phyloP scores from a whole-genome alignment of 768 basidiomycete species.

The Cystofilobasidium bisporidii region DNA sequence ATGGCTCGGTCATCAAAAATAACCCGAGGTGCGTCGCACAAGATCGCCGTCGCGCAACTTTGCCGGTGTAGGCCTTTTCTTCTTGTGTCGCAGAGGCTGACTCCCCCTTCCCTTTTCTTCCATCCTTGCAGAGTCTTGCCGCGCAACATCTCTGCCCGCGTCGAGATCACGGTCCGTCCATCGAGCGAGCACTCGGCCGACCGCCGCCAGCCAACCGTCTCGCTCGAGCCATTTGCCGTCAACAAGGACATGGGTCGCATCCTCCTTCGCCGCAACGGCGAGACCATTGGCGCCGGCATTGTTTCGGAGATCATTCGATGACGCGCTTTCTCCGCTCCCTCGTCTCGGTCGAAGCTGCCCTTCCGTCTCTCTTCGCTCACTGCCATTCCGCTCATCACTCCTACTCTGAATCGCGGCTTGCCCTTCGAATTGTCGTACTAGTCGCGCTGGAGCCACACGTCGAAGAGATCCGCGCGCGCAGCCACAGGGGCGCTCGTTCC shows the following conservation, averaged over 20 bases:
- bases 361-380: background rate
- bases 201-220: slow-evolving; percentile 40
- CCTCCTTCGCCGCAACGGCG: slow-evolving; percentile 73
- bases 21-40: slow-evolving; percentile 65
- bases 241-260: slow-evolving; percentile 98
- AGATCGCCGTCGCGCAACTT: background rate
- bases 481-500: background rate
- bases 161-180: slow-evolving; percentile 66
- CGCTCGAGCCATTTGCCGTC: slow-evolving; percentile 65
- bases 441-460: no score
- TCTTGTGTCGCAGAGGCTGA: background rate
- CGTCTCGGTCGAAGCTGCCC: background rate
- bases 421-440: no score
- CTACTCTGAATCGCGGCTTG: no score
- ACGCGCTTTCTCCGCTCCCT: no score
- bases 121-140: slow-evolving; percentile 57
- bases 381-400: no score
- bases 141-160: slow-evolving; percentile 75
- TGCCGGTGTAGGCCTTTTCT: no score
- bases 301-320: slow-evolving; percentile 17
- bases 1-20: slow-evolving; percentile 60
- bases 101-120: background rate
- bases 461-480: no score
- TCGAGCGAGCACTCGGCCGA: slow-evolving; percentile 37
- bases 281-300: slow-evolving; percentile 80